A percentile compares a stretch with the other conserved stretches of the same genome.
Conservation (phyloP, 108 stramenopile species). For the Cyclotella sp. region DNA sequence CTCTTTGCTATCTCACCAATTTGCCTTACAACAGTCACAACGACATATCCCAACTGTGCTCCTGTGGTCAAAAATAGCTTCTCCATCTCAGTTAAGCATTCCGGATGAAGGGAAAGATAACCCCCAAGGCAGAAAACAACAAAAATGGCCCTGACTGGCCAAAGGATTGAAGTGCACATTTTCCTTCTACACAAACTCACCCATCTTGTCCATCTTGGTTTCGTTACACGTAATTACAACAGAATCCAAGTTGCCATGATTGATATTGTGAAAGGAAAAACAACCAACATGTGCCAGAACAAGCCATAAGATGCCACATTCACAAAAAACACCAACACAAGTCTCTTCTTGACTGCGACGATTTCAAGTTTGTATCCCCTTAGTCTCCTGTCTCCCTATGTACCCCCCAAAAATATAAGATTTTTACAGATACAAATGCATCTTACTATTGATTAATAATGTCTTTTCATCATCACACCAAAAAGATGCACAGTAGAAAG, state of each 20-base stretch:
- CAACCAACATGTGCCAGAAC: background rate
- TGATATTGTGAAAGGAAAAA: background rate
- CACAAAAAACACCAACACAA: too few species aligned
- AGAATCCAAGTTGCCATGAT: background rate
- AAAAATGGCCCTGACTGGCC: conserved; percentile 12
- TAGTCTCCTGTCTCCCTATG: too few species aligned
- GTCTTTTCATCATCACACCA: too few species aligned
- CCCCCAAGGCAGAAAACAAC: conserved; percentile 27
- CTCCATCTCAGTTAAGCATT: conserved; percentile 14
- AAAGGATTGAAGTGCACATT: conserved; percentile 32
- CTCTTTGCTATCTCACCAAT: conserved; percentile 13
- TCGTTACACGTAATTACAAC: background rate
- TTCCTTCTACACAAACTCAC: background rate
- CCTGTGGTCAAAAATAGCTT: conserved; percentile 26
- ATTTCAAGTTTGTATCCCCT: too few species aligned
- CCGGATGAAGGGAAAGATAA: conserved; percentile 24
- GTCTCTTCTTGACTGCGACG: too few species aligned
- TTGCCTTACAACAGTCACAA: conserved; percentile 23
- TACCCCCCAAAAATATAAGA: too few species aligned
- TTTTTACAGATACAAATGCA: too few species aligned
- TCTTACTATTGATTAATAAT: too few species aligned
- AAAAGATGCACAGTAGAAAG: too few species aligned
- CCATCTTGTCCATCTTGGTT: background rate
- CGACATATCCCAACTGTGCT: conserved; percentile 11
- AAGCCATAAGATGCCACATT: background rate